Conservation (phyloP, 163 green algal species). For the Volvox carteri region DNA sequence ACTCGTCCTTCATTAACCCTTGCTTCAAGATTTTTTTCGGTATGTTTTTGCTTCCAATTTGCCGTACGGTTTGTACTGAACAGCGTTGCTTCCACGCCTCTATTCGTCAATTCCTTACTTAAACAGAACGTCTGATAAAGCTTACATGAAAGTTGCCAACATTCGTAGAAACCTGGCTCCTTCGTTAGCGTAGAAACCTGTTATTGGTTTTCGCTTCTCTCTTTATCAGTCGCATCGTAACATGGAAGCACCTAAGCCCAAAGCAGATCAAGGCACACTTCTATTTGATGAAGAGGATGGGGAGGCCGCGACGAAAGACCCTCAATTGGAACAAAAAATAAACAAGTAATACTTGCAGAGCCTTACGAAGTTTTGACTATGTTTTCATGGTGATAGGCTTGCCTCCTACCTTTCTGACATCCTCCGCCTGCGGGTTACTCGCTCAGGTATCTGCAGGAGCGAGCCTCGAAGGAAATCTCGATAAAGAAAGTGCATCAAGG, state of each 20-base stretch:
- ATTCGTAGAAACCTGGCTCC: too few relatives aligned
- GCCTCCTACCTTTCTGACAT: background rate
- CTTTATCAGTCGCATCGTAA: background rate
- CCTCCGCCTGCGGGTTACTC: background rate
- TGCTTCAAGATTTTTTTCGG: too few relatives aligned
- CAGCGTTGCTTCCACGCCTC: too few relatives aligned
- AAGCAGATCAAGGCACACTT: constrained; percentile 16
- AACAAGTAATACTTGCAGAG: background rate
- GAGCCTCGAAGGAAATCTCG: background rate
- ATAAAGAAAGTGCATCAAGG: background rate
- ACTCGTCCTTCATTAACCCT: too few relatives aligned
- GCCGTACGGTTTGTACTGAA: too few relatives aligned
- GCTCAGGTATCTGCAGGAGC: constrained; percentile 37
- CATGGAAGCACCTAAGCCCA: constrained; percentile 25
- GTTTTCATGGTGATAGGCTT: background rate
- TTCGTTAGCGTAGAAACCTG: too few relatives aligned
- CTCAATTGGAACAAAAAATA: constrained; percentile 29
- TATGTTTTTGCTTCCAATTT: too few relatives aligned
- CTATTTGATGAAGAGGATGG: constrained; percentile 36
- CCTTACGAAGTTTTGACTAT: background rate
- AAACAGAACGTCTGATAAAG: too few relatives aligned
- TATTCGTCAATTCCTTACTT: too few relatives aligned
- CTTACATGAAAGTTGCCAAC: too few relatives aligned
- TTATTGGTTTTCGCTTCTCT: too few relatives aligned
- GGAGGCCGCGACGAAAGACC: background rate